Evolutionary conservation across 164 flowering plant species (phyloP), one percentile per base, ranked within the genome.

Genomic region (Umbellularia californica): DNA sequence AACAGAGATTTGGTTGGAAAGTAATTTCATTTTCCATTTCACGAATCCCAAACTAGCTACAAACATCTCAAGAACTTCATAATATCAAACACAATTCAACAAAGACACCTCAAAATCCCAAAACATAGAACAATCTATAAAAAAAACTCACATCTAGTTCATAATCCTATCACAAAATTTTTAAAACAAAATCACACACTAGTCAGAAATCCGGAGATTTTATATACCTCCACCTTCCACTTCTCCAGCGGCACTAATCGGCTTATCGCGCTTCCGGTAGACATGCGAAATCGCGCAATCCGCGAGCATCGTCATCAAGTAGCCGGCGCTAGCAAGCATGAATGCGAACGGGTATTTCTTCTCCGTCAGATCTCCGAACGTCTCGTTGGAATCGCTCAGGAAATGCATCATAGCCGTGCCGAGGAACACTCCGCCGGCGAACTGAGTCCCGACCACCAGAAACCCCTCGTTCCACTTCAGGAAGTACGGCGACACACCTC

Each of bases 351-450:
- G 93, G 74, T 91, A 89, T 67, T 77, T 80, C 17, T 72, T 79
- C 9, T 3, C 27, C 2, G 89, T 87, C 82, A 91, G 82, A 69
- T 86, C 89, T 75, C 28, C 81, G 70, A 91, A 91, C 3, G 86
- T 89, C 79, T 81, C 88, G 55, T 85, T 81, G 14, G 95, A 79
- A 78, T 91, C 93, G 19, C 89, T 84, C 73, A 91, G 63, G 68
- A 89, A 91, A 76, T 91, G 95, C 89, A 91, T 91, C 82, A 89
- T 1, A 13, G 93, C 90, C 24, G 95, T 91, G 13, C 89, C 93
- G 25, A 91, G 65, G 72, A 91, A 89, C 74, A 91, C 93, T 10
- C 95, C 93, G 27, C 95, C 95, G 7, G 95, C 91, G 69, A 91
- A 91, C 72, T 91, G 95, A 13, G 93, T 91, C 2, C 95, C 95